A percentile compares a stretch with the other conserved stretches of the same genome.
phyloP scores from a whole-genome alignment of 2,329 filamentous ascomycete genomes.

The Drechmeria coniospora region DNA sequence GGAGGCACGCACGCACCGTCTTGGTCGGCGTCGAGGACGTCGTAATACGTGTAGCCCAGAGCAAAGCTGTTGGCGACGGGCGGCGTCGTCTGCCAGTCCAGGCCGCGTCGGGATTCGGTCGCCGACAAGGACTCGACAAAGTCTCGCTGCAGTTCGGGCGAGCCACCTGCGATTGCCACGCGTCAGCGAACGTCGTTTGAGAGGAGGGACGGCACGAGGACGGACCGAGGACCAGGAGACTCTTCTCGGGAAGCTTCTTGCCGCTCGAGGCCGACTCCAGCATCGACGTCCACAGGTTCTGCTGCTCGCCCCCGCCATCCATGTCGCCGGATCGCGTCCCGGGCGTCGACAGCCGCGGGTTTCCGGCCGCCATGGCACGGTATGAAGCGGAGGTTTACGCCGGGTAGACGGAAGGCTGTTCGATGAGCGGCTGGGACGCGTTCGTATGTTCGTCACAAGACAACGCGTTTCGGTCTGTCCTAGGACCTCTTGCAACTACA shows the following conservation, averaged over 20 bases:
- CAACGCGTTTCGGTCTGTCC: too few relatives aligned
- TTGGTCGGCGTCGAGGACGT: constrained; percentile 84
- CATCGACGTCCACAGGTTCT: constrained; percentile 90
- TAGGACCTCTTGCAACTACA: too few relatives aligned
- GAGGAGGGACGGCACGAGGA: not conserved
- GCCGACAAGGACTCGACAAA: constrained; percentile 55
- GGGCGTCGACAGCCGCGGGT: constrained; percentile 43
- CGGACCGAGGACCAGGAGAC: constrained; percentile 70
- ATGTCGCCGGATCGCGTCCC: constrained; percentile 39
- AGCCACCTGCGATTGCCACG: constrained; percentile 43
- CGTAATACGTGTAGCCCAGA: constrained; percentile 86
- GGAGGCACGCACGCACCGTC: constrained; percentile 50
- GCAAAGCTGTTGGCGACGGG: constrained; percentile 87
- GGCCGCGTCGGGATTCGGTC: constrained; percentile 35
- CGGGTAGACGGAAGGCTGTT: too few relatives aligned
- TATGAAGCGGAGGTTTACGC: constrained; percentile 2
- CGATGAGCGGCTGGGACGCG: too few relatives aligned
- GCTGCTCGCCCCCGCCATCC: constrained; percentile 53
- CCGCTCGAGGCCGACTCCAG: constrained; percentile 80
- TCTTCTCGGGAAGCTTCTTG: constrained; percentile 83
- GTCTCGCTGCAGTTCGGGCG: constrained; percentile 68
- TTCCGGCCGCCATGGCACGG: constrained; percentile 35
- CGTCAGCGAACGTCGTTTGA: constrained; percentile 12
- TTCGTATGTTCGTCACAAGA: too few relatives aligned
- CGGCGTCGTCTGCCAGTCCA: constrained; percentile 47